A percentile compares a stretch with the other conserved stretches of the same genome.
Conservation (phyloP, 78 protist species). For the Guillardia theta region DNA sequence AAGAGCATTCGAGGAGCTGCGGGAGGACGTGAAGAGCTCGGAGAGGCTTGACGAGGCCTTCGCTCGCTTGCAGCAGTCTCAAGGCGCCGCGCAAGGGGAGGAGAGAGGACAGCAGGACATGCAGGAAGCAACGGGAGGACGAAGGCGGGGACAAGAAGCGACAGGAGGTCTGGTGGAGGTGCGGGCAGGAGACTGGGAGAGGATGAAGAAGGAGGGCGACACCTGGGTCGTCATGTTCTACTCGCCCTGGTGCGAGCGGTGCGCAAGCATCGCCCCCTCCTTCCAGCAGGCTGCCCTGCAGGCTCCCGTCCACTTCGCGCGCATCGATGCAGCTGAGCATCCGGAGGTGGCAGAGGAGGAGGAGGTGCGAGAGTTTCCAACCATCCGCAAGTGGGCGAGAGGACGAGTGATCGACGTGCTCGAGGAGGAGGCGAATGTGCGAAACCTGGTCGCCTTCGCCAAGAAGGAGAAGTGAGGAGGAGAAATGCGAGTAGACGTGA, state of each 20-base stretch:
- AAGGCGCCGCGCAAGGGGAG: background rate
- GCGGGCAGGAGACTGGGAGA: background rate
- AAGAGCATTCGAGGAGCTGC: background rate
- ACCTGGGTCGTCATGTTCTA: slow-evolving; percentile 35
- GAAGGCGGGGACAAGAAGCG: background rate
- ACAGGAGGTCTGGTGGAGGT: background rate
- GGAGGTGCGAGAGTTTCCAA: too few species aligned
- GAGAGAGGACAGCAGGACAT: too few species aligned
- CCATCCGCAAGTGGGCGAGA: too few species aligned
- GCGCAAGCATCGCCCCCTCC: slow-evolving; percentile 18
- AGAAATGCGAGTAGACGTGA: too few species aligned
- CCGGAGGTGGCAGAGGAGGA: too few species aligned
- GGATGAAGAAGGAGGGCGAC: background rate
- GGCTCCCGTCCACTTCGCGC: background rate
- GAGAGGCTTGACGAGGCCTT: background rate
- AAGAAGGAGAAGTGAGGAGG: too few species aligned
- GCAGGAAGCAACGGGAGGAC: too few species aligned
- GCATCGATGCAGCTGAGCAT: background rate
- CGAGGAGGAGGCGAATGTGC: background rate
- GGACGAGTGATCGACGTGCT: background rate
- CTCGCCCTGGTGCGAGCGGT: slow-evolving; percentile 69
- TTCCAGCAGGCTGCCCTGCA: slow-evolving; percentile 45
- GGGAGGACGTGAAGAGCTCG: background rate
- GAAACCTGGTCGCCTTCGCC: too few species aligned
- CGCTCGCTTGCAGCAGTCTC: background rate